Evolutionary conservation across 768 basidiomycete species (phyloP), one percentile per base, ranked within the genome.

Genomic region (Amanita subjunquillea): DNA sequence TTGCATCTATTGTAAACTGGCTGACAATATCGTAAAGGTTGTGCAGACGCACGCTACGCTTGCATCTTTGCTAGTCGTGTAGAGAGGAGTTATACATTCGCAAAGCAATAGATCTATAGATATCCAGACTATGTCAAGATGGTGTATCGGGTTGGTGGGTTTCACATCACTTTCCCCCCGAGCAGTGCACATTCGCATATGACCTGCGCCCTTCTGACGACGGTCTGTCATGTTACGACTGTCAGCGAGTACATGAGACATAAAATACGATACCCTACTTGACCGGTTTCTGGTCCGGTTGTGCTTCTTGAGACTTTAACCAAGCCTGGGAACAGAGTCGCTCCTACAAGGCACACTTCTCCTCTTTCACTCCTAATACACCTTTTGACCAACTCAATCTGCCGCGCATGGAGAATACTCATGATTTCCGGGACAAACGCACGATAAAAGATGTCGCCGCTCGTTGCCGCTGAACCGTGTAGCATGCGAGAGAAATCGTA

Each of bases 401-500:
- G 86, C 34, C 78, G 69, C 6, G 91, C 83, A 56, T 79, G 79
- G n/a, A 93, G 72, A 5, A 76, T 72, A 59, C 79, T 83, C 4
- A 82, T 86, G 15, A 92, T 67, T 60, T 92, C 90, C 3, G 90
- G 90, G 7, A 91, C 85, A 59, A 92, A 93, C 0, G 87, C 83
- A 25, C 87, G 82, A 63, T 91, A 92, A 63, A 91, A 92, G 1
- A 84, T 81, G 60, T 91, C 88, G 10, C 77, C 79, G 15, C 77
- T 70, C 37, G 69, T 69, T 8, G 80, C 73, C 25, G 73, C 74
- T 10, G 85, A 77, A 40, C 85, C 77, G 59, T 93, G 91, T 23
- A 92, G 75, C 87, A 91, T 91, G 57, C 90, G 83, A 42, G 85
- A 87, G 67, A 92, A 92, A 20, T 76, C 65, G 64, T 87, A 85